These are phyloP conservation scores for Ascochyta pisi DNA, from an alignment of 2,329 filamentous ascomycete genomes.

Conservation along the genomic window DNA sequence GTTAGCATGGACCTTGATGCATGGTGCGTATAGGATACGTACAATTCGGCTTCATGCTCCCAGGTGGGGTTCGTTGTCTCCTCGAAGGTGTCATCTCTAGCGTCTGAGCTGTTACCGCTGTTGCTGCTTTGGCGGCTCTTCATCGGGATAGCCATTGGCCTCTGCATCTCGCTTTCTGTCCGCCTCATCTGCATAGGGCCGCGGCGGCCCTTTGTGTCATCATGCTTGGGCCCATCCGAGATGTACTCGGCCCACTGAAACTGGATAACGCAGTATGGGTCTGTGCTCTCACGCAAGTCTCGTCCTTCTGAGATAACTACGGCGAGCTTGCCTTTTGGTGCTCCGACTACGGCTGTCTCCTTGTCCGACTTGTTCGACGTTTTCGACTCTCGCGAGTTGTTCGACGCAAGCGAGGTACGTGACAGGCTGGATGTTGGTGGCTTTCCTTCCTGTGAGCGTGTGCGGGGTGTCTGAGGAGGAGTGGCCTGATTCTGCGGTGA, in stretches of 20 bases:
- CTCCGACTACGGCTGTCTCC: constrained; percentile 67
- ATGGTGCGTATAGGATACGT: constrained; percentile 54
- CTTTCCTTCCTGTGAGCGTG: constrained; percentile 72
- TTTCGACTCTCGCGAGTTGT: constrained; percentile 42
- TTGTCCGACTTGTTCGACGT: constrained; percentile 39
- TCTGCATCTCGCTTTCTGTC: constrained; percentile 80
- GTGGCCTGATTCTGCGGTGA: constrained; percentile 79
- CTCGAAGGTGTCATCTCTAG: constrained; percentile 62
- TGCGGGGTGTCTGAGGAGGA: constrained; percentile 86
- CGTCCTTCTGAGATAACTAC: constrained; percentile 89
- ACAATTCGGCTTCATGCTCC: constrained; percentile 97
- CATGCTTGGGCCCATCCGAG: constrained; percentile 78
- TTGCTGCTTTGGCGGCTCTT: constrained; percentile 95
- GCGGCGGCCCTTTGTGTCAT: constrained; percentile 53
- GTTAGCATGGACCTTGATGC: constrained; percentile 27
- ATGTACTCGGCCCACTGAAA: constrained; percentile 98
- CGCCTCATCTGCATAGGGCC: constrained; percentile 62
- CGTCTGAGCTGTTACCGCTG: constrained; percentile 75
- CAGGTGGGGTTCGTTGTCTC: constrained; percentile 85
- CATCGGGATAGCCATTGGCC: constrained; percentile 95
- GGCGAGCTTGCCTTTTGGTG: constrained; percentile 84
- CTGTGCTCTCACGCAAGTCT: constrained; percentile 78
- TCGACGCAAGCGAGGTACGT: constrained; percentile 58
- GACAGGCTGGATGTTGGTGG: constrained; percentile 54
- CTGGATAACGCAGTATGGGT: constrained; percentile 95